Base-by-base conservation (phyloP, 2,329 filamentous ascomycete species). In the Penicillium sp. region DNA sequence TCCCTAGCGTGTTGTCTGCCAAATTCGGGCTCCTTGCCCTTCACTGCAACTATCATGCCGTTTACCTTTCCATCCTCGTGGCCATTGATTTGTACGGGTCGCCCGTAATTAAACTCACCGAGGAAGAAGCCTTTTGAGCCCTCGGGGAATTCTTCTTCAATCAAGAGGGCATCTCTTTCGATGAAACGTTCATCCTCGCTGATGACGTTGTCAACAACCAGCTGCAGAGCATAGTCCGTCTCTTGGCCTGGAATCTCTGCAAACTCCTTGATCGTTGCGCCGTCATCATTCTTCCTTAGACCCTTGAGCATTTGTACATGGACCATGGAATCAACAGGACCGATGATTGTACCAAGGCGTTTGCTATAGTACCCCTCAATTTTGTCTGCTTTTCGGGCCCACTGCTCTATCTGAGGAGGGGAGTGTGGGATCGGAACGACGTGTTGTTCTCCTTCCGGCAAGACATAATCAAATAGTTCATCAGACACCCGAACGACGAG, bases 271-370 rank as follows among this genome's bases (percentile, higher is more conserved):
- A 97, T 77, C 2, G 91, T 88, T 11, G 93, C 90, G 46, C 94
- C 94, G 35, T 93, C 87, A 59, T 97, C 91, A 0, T 89, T 95
- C 79, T 96, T 97, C 65, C 83, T 82, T 61, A 99, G 80, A 21
- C 95, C 94, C 72, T 90, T 96, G 55, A 99, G 83, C 83, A 96
- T 94, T 63, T 97, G 89, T 38, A 99, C 91, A 61, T 96, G 89
- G 28, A 97, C 85, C 64, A 97, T 80, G 23, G 91, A 90, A 68
- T 99, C 93, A 5, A 97, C 90, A 21, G 86, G 78, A 43, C 93
- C 91, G 60, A 92, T 91, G 51, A 92, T 82, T 69, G 95, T 91
- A 47, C 90, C 95, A 51, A 99, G 82, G 47, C 92, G 86, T 75
- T 94, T 96, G 75, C 89, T 93, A 75, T 99, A 97, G 68, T 84